A percentile compares a stretch with the other conserved stretches of the same genome.
phyloP scores from a whole-genome alignment of 192 early-diverging fungal genomes.

The Podila verticillata region DNA sequence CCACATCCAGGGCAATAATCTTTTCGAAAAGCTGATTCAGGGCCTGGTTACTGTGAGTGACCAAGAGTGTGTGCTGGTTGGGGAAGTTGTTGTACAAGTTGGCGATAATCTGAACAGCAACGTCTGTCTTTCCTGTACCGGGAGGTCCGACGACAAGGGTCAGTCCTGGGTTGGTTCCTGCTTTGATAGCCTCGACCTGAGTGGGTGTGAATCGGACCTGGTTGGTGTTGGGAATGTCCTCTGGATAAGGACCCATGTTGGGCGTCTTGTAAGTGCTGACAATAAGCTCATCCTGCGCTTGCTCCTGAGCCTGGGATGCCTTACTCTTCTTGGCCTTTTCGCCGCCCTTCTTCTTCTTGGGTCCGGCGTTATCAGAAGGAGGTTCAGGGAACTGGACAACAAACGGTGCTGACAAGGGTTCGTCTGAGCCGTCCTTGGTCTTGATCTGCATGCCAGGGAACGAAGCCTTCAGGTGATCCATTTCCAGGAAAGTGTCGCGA shows the following conservation, averaged over 20 bases:
- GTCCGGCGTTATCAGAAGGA: slow-evolving; percentile 15
- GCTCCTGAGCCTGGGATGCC: slow-evolving; percentile 3
- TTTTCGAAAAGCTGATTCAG: slow-evolving; percentile 99
- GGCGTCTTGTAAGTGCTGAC: slow-evolving; percentile 71
- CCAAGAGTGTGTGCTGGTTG: slow-evolving; percentile 87
- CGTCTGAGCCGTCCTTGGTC: slow-evolving; percentile 39
- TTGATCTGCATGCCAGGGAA: slow-evolving; percentile 67
- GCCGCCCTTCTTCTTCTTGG: slow-evolving; percentile 44
- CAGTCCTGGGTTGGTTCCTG: slow-evolving; percentile 88
- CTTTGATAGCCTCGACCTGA: slow-evolving; percentile 87
- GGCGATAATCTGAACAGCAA: slow-evolving; percentile 95
- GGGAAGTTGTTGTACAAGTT: slow-evolving; percentile 96
- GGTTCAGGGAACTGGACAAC: slow-evolving; percentile 75
- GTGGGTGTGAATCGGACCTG: slow-evolving; percentile 84
- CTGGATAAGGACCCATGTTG: slow-evolving; percentile 81
- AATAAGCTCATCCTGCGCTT: slow-evolving; percentile 57
- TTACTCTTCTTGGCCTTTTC: slow-evolving; percentile 56
- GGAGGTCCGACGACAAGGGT: slow-evolving; percentile 97
- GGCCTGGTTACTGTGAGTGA: slow-evolving; percentile 99
- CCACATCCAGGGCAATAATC: slow-evolving; percentile 91
- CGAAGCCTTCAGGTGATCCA: slow-evolving; percentile 75
- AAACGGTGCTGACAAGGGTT: slow-evolving; percentile 71
- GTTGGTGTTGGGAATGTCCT: slow-evolving; percentile 76
- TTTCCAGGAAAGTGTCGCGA: slow-evolving; percentile 89
- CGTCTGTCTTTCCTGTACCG: slow-evolving; percentile 98